Percentiles rank a stretch among this genome's conserved stretches.
Conservation (phyloP, 805 yeast species). For the Kluyveromyces wickerhamii region DNA sequence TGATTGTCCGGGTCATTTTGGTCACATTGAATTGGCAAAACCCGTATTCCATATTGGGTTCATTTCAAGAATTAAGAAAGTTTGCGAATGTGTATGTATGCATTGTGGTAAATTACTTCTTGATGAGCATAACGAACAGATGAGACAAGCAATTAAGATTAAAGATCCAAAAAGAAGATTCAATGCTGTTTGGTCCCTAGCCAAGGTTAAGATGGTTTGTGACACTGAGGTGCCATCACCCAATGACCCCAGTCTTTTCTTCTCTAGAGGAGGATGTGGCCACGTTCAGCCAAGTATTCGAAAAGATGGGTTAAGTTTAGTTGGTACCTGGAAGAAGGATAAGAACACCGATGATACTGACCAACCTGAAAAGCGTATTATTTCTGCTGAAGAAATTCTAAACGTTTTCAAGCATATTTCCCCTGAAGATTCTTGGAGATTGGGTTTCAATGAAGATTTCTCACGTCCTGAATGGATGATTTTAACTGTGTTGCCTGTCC, state of each 20-base stretch:
- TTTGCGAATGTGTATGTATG: constrained; percentile 95
- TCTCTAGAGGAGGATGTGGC: constrained; percentile 95
- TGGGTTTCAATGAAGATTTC: constrained; percentile 92
- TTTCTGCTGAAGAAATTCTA: constrained; percentile 82
- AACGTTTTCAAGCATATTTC: constrained; percentile 89
- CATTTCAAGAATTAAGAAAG: constrained; percentile 86
- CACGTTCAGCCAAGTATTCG: constrained; percentile 93
- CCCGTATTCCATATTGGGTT: constrained; percentile 98
- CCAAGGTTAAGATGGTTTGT: constrained; percentile 90
- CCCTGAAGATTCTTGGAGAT: constrained; percentile 65
- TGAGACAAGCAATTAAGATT: constrained; percentile 82
- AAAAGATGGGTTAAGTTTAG: constrained; percentile 88
- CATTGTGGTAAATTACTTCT: constrained; percentile 93
- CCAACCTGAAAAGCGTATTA: constrained; percentile 84
- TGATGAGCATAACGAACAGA: constrained; percentile 62
- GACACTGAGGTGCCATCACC: constrained; percentile 75
- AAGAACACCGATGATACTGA: constrained; percentile 69
- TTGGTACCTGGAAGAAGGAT: constrained; percentile 98
- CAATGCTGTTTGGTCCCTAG: constrained; percentile 91
- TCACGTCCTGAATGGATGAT: constrained; percentile 99
- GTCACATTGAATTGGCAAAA: constrained; percentile 95
- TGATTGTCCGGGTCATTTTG: constrained; percentile 99
- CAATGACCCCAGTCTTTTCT: constrained; percentile 44
- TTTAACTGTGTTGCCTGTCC: constrained; percentile 95
- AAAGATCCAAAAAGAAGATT: constrained; percentile 94